Conservation (phyloP, 495 filamentous ascomycete genomes). For the Aspergillus bridgeri region DNA sequence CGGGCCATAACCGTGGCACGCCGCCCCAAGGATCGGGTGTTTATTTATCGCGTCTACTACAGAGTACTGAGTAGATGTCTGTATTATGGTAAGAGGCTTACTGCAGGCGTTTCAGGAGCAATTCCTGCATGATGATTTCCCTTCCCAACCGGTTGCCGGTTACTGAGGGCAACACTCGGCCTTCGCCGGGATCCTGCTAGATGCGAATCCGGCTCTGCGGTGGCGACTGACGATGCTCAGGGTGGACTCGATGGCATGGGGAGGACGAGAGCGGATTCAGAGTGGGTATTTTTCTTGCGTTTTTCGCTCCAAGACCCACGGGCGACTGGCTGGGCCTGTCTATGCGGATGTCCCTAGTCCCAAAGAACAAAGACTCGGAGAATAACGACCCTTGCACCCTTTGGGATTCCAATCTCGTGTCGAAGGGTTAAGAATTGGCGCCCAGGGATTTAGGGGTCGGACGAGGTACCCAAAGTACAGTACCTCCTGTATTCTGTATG, state of each 20-base stretch:
- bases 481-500: neutral
- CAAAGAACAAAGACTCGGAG: neutral
- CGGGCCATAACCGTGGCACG: slow-evolving; percentile 13
- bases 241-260: neutral
- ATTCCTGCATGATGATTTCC: neutral
- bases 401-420: neutral
- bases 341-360: neutral
- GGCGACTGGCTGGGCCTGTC: neutral
- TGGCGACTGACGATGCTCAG: neutral
- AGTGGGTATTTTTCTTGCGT: neutral
- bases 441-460: neutral
- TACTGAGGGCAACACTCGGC: neutral
- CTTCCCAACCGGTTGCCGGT: neutral
- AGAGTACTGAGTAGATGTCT: neutral
- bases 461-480: too few relatives aligned
- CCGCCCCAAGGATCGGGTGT: slow-evolving; percentile 17
- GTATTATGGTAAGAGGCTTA: too few relatives aligned
- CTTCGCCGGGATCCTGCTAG: neutral
- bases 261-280: neutral
- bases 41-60: slow-evolving; percentile 14
- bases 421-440: neutral
- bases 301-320: neutral
- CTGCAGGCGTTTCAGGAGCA: neutral
- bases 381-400: too few relatives aligned
- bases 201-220: neutral